A percentile compares a stretch with the other conserved stretches of the same genome.
Evolutionary conservation across 768 basidiomycete species (phyloP).

Genomic region (Strobilomyces echinocephalus): DNA sequence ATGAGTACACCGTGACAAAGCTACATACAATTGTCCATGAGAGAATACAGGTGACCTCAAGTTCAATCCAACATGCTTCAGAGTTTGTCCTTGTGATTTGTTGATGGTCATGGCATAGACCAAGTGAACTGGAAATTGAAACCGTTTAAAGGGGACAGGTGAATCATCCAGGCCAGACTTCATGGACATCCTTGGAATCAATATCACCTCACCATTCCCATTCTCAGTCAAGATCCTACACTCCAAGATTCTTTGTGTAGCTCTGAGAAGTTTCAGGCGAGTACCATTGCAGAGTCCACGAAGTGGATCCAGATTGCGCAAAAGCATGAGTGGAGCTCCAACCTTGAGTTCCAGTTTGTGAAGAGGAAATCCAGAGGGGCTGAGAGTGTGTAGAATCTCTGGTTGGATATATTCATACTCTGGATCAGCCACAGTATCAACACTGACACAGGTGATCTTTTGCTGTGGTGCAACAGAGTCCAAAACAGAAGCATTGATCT

Average conservation of each 20-base stretch:
- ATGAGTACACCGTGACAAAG: not conserved
- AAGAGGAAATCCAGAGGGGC: not conserved
- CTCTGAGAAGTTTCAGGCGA: not conserved
- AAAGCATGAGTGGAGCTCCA: not conserved
- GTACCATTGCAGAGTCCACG: not conserved
- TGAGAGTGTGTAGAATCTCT: not conserved
- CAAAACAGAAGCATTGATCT: not conserved
- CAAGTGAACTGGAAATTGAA: constrained; percentile 33
- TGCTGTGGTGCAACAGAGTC: not conserved
- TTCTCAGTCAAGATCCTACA: not conserved
- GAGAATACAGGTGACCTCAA: constrained; percentile 12
- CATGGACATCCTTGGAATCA: constrained; percentile 30
- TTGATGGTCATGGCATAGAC: constrained; percentile 39
- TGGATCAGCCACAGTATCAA: not conserved
- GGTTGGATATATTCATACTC: not conserved
- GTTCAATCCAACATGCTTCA: constrained; percentile 18
- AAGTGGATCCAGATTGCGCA: not conserved
- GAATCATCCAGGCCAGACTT: constrained; percentile 14
- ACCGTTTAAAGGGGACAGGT: constrained; percentile 18
- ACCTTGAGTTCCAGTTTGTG: not conserved
- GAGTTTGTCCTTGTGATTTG: constrained; percentile 36
- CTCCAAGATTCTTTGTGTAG: not conserved
- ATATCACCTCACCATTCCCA: not conserved
- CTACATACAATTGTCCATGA: constrained; percentile 1
- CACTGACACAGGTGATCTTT: not conserved